Base-by-base conservation (phyloP, 495 filamentous ascomycete species). In the Aspergillus homomorphus region DNA sequence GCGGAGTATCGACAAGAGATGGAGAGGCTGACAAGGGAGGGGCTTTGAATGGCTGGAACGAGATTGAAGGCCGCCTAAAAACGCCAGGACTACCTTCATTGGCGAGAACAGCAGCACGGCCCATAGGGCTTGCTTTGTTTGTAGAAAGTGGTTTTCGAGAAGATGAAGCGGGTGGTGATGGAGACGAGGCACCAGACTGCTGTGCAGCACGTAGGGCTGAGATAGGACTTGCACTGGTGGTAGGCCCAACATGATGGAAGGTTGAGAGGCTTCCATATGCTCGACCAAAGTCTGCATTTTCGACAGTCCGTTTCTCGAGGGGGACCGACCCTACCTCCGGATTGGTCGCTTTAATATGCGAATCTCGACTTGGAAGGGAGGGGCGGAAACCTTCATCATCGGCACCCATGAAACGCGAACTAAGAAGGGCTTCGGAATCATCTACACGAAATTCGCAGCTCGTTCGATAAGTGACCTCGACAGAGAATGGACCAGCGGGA, bases 1-100 rank as follows among this genome's bases (percentile, higher is more conserved):
- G 69, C 15, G 76, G 72, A 44, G 74, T 74, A 45, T 85, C 84
- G 18, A 72, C 67, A 38, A 83, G 73, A 8, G 84, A 83, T 8
- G 94, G 94, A 10, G 93, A 98, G n/a, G 89, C 89, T 16, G 92
- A 95, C 18, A 98, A 80, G 19, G 93, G 92, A 9, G 92, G 90
- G 7, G 92, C 90, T 74, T 98, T 98, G 74, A 98, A 98, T 1
- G 93, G 88, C 66, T 92, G 89, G 67, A 96, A 96, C 2, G 92
- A 96, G 16, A 96, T 82, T 0, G 92, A 98, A 10, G 90, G 84
- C n/a, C 92, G 86, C 60, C 89, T 80, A 49, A 82, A 74, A 23
- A 82, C 71, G 59, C 65, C 85, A 64, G 71, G 77, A 53, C 56
- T 77, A 41, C 81, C 78, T 58, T 86, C 85, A 46, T 71, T 67